Evolutionary conservation across 2,329 filamentous ascomycete genomes (phyloP), one percentile per base, ranked within the genome.

Genomic region (Pyrenophora teres): DNA sequence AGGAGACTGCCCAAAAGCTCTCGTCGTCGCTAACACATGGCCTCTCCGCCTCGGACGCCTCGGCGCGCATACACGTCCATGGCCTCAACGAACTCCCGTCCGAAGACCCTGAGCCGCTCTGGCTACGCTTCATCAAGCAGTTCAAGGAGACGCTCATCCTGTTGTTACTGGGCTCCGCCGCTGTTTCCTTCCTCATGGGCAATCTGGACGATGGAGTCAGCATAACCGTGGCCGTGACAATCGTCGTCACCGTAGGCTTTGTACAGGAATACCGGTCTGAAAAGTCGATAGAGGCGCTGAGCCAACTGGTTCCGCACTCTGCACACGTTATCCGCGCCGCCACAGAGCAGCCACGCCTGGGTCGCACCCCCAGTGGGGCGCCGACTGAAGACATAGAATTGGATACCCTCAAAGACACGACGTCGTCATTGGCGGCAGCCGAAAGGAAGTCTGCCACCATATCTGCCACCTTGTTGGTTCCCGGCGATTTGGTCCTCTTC

Each of bases 211-310:
- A 99, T 77, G 93, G 93, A 5, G 78, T 99, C 65, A 97, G 93
- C 74, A 99, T 99, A 68, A 89, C 93, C 0, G 87, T 96, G 27
- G 94, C 94, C 2, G 94, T 99, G 18, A 96, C 92, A 21, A 99
- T 99, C 63, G 94, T 99, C 5, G 92, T 99, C 19, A 89, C 88
- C 0, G 94, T 99, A 36, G 94, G 93, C 2, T 99, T 99, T 64
- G 86, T 97, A 45, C 94, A 99, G 72, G 94, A 99, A 76, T 99
- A 99, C 73, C 83, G 94, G 52, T 97, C 94, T 6, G 94, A 99
- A 72, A 95, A 99, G 75, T 97, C 93, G 2, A 86, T 99, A 60
- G 94, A 99, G 74, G 94, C 94, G 16, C 79, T 99, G 62, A 97
- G 89, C 69, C 90, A 94, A 65, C 79, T 99, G 21, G 93, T 99